Base-by-base conservation (phyloP, 345 rosid genomes). In the Barbarea vulgaris region DNA sequence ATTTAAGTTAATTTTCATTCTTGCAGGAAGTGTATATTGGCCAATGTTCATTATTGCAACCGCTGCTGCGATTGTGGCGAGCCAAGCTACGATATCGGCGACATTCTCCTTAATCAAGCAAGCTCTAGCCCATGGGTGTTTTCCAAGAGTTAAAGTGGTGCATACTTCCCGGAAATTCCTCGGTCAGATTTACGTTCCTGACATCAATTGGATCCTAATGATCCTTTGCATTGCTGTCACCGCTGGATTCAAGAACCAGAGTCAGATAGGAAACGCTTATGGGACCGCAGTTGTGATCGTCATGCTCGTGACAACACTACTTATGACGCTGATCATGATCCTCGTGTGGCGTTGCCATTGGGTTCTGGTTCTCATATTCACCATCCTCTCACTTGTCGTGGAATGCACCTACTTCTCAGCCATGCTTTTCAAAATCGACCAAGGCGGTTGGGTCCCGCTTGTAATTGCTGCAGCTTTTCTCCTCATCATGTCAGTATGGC, bases 391-490 rank as follows among this genome's bases (percentile, higher is more conserved):
- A 28, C 88, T 89, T 9, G 80, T 81, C 0, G 83, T 93, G 83
- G 98, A 93, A 75, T 91, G 97, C 24, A 86, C 91, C 17, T 93
- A 93, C 74, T 87, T 86, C 68, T 89, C 91, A 5, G 94, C 97
- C 1, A 89, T 91, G 76, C 81, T 82, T 72, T 86, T 87, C 24
- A 93, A 93, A 76, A 69, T 88, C 54, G 87, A 85, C 1, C 90
- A 88, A 71, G 94, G 97, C 9, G 97, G 98, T 60, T 93, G 98
- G 97, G 87, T 93, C 34, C 98, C 97, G 6, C 91, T 93, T 24
- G 96, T 88, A 17, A 88, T 93, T 18, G 91, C 97, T 33, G 67
- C 89, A 42, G 75, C 89, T 53, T 92, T 93, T 33, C 89, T 92
- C 13, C 78, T 91, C 69, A 83, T 89, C 19, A 91, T 93, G 98